Base-by-base conservation (phyloP, 805 yeast species). In the Sugiyamaella lignohabitans region DNA sequence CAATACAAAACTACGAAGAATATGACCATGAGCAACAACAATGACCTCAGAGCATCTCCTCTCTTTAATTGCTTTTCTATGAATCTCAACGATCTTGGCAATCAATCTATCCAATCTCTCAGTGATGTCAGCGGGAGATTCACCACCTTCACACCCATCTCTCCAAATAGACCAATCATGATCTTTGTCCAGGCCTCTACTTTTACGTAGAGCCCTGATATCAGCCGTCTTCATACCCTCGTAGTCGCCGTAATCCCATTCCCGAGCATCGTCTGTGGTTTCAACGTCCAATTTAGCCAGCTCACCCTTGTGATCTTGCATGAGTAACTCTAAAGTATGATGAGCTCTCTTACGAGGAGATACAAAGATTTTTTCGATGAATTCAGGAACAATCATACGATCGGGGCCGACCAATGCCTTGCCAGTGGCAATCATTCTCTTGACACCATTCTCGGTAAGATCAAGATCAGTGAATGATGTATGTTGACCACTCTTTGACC, bases 241-340 rank as follows among this genome's bases (percentile, higher is more conserved):
- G 64, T 91, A 91, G 60, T 86, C 93, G 55, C 98, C 98, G 59
- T 91, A 91, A 55, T 87, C 94, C 97, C 97, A 91, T 67, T 91
- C 98, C 56, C 93, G 76, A 42, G 88, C 66, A 58, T 87, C 88
- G 42, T 84, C 79, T 52, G 48, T 69, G 19, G 54, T 38, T 44
- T 62, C 64, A 10, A 44, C 45, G 21, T 55, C 52, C 29, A 59
- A 47, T 21, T 57, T 46, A 20, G 46, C 49, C 5, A 50, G 19
- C n/a, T 57, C 53, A 18, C 49, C 49, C 51, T 55, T 72, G 20
- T 72, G 70, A 39, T 80, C 59, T 3, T 68, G 60, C 48, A 74
- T 76, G 38, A 84, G 64, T 16, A 88, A 69, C 16, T 82, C 74
- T 43, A 79, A 76, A 0, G 98, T 89, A 53, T 80, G 80, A 45